phyloP scores from a whole-genome alignment of 2,329 filamentous ascomycete species.

The Leptographium lundbergii region DNA sequence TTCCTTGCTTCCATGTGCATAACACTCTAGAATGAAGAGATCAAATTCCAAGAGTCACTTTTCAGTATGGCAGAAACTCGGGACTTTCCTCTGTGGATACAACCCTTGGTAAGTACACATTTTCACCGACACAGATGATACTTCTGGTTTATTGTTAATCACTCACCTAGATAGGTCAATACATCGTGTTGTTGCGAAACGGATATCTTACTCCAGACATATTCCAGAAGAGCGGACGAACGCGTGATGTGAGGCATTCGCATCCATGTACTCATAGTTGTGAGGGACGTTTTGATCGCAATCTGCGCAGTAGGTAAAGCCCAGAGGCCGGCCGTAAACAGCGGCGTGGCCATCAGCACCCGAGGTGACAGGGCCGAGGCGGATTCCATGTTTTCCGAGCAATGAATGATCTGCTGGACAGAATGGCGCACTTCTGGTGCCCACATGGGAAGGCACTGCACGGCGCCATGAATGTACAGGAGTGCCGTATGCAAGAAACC shows the following conservation, averaged over 20 bases:
- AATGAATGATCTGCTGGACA: constrained; percentile 6
- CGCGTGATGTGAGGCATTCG: not conserved
- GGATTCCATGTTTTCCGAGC: constrained; percentile 5
- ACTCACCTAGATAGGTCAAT: not conserved
- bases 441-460: constrained; percentile 1
- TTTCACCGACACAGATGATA: not conserved
- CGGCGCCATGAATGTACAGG: constrained; percentile 6
- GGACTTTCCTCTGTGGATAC: not conserved
- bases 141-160: not conserved
- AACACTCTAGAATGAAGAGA: not conserved
- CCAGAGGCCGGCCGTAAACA: constrained; percentile 8
- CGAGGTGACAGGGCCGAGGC: constrained; percentile 5
- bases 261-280: not conserved
- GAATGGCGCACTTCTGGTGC: constrained; percentile 6
- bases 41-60: too few relatives aligned
- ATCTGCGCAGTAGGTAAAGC: not conserved
- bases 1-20: not conserved
- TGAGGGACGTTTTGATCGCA: not conserved
- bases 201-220: not conserved
- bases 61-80: not conserved
- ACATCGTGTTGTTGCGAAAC: not conserved
- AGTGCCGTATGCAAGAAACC: constrained; percentile 7
- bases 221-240: not conserved
- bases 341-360: constrained; percentile 7
- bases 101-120: not conserved